Percentiles rank a stretch among this genome's conserved stretches.
phyloP scores from a whole-genome alignment of 768 basidiomycete species.

The Tulasnella sp. region DNA sequence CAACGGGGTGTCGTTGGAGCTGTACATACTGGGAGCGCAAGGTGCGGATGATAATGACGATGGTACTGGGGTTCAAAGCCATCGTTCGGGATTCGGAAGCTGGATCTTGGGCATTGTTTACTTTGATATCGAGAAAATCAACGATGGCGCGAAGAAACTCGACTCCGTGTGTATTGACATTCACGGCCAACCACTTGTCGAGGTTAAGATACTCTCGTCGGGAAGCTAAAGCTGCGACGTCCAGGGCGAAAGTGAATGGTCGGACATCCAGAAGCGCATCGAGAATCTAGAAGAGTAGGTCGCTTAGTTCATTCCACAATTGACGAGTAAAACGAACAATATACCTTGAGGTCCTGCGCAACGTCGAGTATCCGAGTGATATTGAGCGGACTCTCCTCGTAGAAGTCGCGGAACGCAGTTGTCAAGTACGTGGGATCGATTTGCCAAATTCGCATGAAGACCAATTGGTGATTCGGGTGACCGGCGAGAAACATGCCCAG shows the following conservation, averaged over 20 bases:
- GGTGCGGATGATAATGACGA: constrained; percentile 84
- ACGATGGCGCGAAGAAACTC: constrained; percentile 83
- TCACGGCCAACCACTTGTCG: constrained; percentile 91
- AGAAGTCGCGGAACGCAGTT: constrained; percentile 80
- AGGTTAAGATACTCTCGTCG: constrained; percentile 88
- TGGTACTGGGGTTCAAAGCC: constrained; percentile 74
- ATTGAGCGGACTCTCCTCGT: constrained; percentile 82
- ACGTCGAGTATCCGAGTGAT: constrained; percentile 92
- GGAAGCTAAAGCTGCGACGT: constrained; percentile 87
- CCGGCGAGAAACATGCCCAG: constrained; percentile 83
- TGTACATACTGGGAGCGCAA: constrained; percentile 64
- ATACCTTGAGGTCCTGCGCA: constrained; percentile 80
- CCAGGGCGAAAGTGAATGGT: constrained; percentile 80
- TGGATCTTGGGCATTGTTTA: constrained; percentile 80
- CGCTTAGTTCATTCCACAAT: background rate
- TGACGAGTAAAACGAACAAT: too few species aligned
- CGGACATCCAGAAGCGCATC: constrained; percentile 84
- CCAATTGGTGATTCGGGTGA: constrained; percentile 89
- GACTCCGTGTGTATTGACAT: constrained; percentile 65
- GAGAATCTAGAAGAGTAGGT: constrained; percentile 46
- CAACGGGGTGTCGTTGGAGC: too few species aligned
- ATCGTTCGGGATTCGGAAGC: constrained; percentile 69
- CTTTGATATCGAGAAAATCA: constrained; percentile 82
- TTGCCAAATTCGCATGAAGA: constrained; percentile 95
- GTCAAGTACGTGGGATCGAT: constrained; percentile 77